Percentiles rank a stretch among this genome's conserved stretches.
Evolutionary conservation across 306 rosid genomes (phyloP).

Genomic region (Lagenaria siceraria): DNA sequence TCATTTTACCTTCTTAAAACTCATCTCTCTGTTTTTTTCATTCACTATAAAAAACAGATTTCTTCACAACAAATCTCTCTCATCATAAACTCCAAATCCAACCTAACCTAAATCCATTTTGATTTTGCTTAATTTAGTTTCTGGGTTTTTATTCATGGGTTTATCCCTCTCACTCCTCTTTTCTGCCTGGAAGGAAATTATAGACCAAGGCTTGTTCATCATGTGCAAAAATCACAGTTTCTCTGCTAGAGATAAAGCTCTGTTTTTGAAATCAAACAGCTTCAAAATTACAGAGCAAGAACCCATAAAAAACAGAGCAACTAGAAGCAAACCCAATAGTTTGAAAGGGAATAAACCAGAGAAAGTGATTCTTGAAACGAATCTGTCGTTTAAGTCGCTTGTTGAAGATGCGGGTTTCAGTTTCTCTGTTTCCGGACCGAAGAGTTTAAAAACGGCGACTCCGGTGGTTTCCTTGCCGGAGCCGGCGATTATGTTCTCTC

Average conservation of each 20-base stretch:
- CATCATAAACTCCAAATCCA: too few species aligned
- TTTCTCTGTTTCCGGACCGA: constrained; percentile 16
- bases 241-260: constrained; percentile 30
- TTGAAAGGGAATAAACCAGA: constrained; percentile 43
- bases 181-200: constrained; percentile 49
- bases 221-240: constrained; percentile 18
- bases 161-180: constrained; percentile 37
- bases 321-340: constrained; percentile 13
- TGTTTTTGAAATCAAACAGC: constrained; percentile 38
- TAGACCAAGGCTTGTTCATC: constrained; percentile 18
- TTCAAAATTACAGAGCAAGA: constrained; percentile 42
- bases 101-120: background rate
- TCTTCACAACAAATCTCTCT: background rate
- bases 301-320: constrained; percentile 10
- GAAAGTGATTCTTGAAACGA: constrained; percentile 27
- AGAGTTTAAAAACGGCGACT: background rate
- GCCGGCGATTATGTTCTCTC: constrained; percentile 31
- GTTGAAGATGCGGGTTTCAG: constrained; percentile 17
- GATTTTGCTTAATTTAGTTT: background rate
- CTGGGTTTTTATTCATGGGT: constrained; percentile 32
- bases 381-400: constrained; percentile 28
- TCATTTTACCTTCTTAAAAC: constrained; percentile 7
- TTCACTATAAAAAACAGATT: background rate
- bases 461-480: constrained; percentile 52
- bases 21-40: background rate